Base-by-base conservation (phyloP, 768 basidiomycete species). In the Termitomyces sp. region DNA sequence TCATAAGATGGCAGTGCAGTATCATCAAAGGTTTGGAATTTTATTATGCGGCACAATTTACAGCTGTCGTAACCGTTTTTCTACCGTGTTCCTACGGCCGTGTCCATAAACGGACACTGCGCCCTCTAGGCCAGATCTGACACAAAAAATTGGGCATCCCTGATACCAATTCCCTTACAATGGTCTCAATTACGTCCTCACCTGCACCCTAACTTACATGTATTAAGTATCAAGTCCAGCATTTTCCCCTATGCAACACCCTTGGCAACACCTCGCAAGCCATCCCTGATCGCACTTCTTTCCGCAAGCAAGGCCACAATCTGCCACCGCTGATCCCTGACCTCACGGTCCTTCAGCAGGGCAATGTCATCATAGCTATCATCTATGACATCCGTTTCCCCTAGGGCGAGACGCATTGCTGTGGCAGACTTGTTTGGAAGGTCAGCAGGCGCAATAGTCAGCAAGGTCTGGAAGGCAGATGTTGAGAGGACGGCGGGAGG, bases 391-490 rank as follows among this genome's bases (percentile, higher is more conserved):
- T 82, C 79, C 30, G 79, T 78, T 27, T 80, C 81, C 14, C 83
- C 81, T 44, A 80, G 65, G 39, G 84, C 79, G 19, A 91, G 75
- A 16, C 83, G 83, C 80, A 85, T 83, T 14, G 89, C 90, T 19
- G 88, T 82, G 11, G 90, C 90, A 32, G 86, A 88, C 55, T 80
- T 81, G 64, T 89, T 88, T 11, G 90, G 90, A n/a, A 92, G 74
- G 37, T 86, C 83, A 17, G 88, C 79, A 19, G 90, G 90, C 7
- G 87, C 81, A 19, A 92, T 66, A 0, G 88, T 89, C 71, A 92
- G 88, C 17, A 92, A 75, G 0, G 87, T 83, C 68, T 89, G 85
- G 60, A 93, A 89, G 16, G 89, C 83, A 3, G 86, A 78, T 2
- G 82, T 75, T 1, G 86, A 82, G 30, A 92, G 81, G 8, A 87